These are phyloP conservation scores for Monosporascus sp. DNA, from an alignment of 2,329 filamentous ascomycete species.

Conservation along the genomic window DNA sequence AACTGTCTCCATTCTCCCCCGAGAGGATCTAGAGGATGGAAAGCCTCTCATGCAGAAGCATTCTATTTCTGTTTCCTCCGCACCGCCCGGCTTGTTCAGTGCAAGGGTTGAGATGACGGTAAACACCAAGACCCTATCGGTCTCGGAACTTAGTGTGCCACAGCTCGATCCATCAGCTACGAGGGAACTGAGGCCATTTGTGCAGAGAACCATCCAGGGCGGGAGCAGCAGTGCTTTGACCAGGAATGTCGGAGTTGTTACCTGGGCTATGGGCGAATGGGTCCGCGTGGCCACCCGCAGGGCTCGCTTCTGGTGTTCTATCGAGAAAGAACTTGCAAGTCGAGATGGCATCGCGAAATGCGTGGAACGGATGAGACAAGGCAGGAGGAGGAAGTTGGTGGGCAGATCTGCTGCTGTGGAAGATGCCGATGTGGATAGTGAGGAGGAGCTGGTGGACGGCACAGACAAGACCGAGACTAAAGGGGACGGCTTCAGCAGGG, in stretches of 20 bases:
- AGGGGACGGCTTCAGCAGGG: constrained; percentile 24
- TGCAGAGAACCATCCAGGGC: constrained; percentile 35
- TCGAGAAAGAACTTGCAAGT: constrained; percentile 42
- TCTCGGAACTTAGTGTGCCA: constrained; percentile 48
- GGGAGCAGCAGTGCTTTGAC: constrained; percentile 38
- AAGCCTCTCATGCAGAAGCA: constrained; percentile 46
- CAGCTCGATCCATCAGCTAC: constrained; percentile 53
- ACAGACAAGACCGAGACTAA: constrained; percentile 9
- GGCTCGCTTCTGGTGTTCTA: constrained; percentile 55
- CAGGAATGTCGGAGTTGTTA: constrained; percentile 53
- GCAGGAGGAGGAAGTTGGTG: constrained; percentile 14
- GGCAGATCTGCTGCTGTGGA: constrained; percentile 6
- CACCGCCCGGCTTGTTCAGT: constrained; percentile 50
- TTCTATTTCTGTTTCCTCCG: constrained; percentile 45
- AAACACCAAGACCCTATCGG: constrained; percentile 43
- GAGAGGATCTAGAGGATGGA: constrained; percentile 13
- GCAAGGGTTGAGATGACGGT: constrained; percentile 54
- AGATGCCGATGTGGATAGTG: constrained; percentile 5
- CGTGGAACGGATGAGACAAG: constrained; percentile 24
- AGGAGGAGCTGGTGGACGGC: constrained; percentile 17
- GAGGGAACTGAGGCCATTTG: constrained; percentile 50
- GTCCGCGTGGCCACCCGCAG: constrained; percentile 54
- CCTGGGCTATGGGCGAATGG: constrained; percentile 67
- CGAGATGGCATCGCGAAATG: constrained; percentile 26
- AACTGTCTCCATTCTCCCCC: constrained; percentile 40